phyloP scores from a whole-genome alignment of 2,329 filamentous ascomycete species.

The Aspergillus quadrilineatus region DNA sequence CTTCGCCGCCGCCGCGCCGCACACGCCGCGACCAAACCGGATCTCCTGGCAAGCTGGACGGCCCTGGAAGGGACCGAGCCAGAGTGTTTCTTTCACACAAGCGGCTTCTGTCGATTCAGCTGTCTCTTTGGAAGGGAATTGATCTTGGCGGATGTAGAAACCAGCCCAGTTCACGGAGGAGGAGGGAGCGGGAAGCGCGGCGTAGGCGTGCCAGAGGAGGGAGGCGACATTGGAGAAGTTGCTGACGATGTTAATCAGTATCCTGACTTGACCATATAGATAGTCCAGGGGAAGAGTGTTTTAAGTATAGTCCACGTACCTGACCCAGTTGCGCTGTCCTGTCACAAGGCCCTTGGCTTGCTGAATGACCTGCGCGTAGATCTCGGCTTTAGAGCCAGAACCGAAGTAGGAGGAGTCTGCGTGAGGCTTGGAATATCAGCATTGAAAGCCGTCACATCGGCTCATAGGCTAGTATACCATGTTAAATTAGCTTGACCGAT shows the following conservation, averaged over 20 bases:
- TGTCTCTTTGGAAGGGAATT: constrained; percentile 34
- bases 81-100: constrained; percentile 29
- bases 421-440: constrained; percentile 41
- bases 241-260: not conserved
- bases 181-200: constrained; percentile 44
- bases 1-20: constrained; percentile 44
- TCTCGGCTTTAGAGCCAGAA: constrained; percentile 40
- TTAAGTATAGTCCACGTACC: not conserved
- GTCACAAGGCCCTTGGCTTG: constrained; percentile 40
- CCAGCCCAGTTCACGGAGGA: constrained; percentile 51
- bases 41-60: constrained; percentile 52
- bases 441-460: not conserved
- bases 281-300: not conserved
- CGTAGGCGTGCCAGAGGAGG: constrained; percentile 50
- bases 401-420: constrained; percentile 49
- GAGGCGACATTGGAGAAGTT: constrained; percentile 51
- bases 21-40: constrained; percentile 47
- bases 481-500: not conserved
- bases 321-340: constrained; percentile 47
- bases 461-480: not conserved
- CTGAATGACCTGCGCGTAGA: constrained; percentile 44
- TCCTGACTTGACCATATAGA: not conserved
- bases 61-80: constrained; percentile 51
- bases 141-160: constrained; percentile 48
- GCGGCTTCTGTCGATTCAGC: constrained; percentile 22